Percentiles rank a stretch among this genome's conserved stretches.
Conservation (phyloP, 805 yeast species). For the Schwanniomyces yamadae region DNA sequence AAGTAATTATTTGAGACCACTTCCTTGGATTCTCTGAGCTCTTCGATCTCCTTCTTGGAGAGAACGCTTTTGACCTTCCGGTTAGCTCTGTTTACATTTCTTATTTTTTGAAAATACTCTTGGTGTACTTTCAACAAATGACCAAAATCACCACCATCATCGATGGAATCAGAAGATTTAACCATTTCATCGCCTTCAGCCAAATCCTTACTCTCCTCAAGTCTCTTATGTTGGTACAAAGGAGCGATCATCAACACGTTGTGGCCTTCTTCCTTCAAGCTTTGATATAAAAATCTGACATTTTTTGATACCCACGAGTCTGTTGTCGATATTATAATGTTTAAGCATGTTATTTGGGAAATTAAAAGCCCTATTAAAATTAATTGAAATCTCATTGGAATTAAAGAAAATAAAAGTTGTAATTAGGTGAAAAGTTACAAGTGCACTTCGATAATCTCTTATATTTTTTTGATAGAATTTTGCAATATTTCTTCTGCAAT, state of each 20-base stretch:
- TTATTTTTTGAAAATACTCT: conserved; percentile 22
- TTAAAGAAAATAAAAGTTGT: not conserved
- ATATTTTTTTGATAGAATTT: no score
- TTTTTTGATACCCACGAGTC: conserved; percentile 41
- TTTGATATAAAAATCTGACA: conserved; percentile 25
- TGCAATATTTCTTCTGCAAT: no score
- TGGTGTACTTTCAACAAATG: conserved; percentile 33
- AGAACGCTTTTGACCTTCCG: conserved; percentile 19
- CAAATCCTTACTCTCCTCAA: conserved; percentile 1
- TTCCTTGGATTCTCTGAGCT: conserved; percentile 3
- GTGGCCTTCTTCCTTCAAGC: conserved; percentile 29
- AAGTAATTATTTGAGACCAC: conserved; percentile 12
- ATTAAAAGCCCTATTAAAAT: no score
- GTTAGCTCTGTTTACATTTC: conserved; percentile 5
- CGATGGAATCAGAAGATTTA: conserved; percentile 1
- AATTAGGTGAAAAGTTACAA: no score
- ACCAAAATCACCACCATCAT: conserved; percentile 35
- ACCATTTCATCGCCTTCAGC: not conserved
- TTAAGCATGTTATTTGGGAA: conserved; percentile 10
- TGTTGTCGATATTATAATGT: conserved; percentile 30
- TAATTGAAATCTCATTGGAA: conserved; percentile 8
- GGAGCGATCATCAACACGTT: conserved; percentile 33
- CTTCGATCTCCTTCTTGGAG: conserved; percentile 7
- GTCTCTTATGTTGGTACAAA: conserved; percentile 13
- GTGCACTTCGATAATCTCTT: no score